Percentiles rank a stretch among this genome's conserved stretches.
Evolutionary conservation across 306 rosid species (phyloP).

Genomic region (Luffa aegyptiaca): DNA sequence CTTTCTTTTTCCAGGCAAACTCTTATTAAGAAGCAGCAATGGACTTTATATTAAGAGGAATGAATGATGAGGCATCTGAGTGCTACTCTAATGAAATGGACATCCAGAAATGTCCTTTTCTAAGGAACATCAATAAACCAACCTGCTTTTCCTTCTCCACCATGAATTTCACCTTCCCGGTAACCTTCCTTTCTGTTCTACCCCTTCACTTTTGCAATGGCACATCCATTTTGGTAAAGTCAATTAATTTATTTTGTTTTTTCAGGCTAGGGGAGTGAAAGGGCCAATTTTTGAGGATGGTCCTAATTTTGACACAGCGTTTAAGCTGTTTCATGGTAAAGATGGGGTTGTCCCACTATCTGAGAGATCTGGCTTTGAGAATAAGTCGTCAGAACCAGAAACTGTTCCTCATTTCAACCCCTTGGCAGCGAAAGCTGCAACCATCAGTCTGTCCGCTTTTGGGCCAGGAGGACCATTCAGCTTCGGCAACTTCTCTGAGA

Average conservation of each 20-base stretch:
- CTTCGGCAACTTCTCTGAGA: conserved; percentile 57
- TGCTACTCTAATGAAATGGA: conserved; percentile 47
- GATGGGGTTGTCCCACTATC: conserved; percentile 70
- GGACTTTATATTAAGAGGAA: conserved; percentile 49
- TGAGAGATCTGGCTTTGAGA: conserved; percentile 24
- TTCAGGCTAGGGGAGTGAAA: conserved; percentile 34
- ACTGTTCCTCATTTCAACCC: conserved; percentile 59
- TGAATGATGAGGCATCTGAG: conserved; percentile 32
- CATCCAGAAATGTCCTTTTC: conserved; percentile 66
- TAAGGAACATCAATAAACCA: conserved; percentile 51
- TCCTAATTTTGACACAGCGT: conserved; percentile 56
- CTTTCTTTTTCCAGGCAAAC: conserved; percentile 19
- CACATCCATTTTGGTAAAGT: conserved; percentile 1
- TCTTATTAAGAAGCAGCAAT: conserved; percentile 15
- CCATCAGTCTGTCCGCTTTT: conserved; percentile 61
- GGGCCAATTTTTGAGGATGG: conserved; percentile 91
- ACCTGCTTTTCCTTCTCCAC: conserved; percentile 57
- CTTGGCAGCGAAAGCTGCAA: conserved; percentile 54
- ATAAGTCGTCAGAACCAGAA: conserved; percentile 21
- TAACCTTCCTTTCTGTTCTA: conserved; percentile 18
- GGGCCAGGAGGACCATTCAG: conserved; percentile 61
- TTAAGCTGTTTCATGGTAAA: conserved; percentile 78
- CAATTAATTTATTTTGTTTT: conserved; percentile 2
- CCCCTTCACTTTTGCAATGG: not conserved
- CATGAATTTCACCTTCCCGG: conserved; percentile 35